Base-by-base conservation (phyloP, 768 basidiomycete genomes). In the Boletus speciosus region DNA sequence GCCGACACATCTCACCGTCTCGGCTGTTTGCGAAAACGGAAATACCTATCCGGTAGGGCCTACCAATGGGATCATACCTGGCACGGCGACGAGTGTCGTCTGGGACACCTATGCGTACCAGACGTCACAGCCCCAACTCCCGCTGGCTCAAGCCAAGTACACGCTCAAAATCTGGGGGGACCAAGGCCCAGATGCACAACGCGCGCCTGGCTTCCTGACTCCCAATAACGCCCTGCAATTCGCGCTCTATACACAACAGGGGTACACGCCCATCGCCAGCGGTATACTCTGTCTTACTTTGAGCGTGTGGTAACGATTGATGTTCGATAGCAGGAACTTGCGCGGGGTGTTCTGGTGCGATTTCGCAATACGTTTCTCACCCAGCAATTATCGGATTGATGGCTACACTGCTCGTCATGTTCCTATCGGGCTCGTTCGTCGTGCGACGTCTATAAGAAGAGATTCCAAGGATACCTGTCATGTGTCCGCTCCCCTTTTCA, bases 1-100 rank as follows among this genome's bases (percentile, higher is more conserved):
- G 0, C 93, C 93, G 0, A 69, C 74, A 9, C 67, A 70, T 52
- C 73, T 86, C 55, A 86, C 85, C 10, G 69, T 87, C 49, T 77
- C 78, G 41, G 86, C 84, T 21, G 76, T 78, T 43, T 83, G 83
- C 64, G 77, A 78, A 6, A 84, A 86, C 66, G 81, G 83, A 12
- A 79, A 80, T 66, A 85, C 84, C n/a, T 87, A 84, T 64, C 78
- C 81, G 15, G 78, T 86, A 23, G 83, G 82, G 1, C 79, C 82
- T 3, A 78, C 80, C 21, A 62, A 78, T 52, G 78, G 79, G 34
- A 67, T 78, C 54, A 73, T 84, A 19, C 68, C 78, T 0, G 85
- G 81, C 0, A 73, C 73, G 4, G 74, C 79, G 8, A 81, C 81
- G 43, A 65, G 68, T 23, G 74, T 80, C 8, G 71, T 78, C 6